Base-by-base conservation (phyloP, 805 yeast genomes). In the Nakazawaea wickerhamii region DNA sequence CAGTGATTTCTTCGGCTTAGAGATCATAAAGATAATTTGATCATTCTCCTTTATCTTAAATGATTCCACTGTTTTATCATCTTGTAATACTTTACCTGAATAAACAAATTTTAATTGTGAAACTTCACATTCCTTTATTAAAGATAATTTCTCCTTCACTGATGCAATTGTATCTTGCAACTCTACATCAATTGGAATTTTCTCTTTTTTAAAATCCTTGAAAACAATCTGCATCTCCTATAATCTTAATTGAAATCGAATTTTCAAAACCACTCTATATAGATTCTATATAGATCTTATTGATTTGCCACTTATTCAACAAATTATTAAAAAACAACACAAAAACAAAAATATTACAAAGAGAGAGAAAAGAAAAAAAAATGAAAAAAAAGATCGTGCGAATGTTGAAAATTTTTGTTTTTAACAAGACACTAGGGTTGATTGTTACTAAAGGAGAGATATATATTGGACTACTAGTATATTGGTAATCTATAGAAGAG, bases 161-260 rank as follows among this genome's bases (percentile, higher is more conserved):
- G 78, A 68, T 11, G 71, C 58, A 26, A 82, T 73, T 2, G 87
- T 73, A 39, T 80, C 87, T 11, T 73, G 48, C 7, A 73, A 70
- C 46, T 84, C 95, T 45, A 88, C 75, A 21, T 87, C 96, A 46
- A 93, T 57, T 22, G 88, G 75, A 61, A 90, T 77, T 59, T 81
- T 84, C 59, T 87, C 89, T 67, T 91, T 93, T 67, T 93, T 90
- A 67, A 93, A 85, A 65, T 93, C 96, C 61, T 90, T 89, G 61
- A 93, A 80, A 40, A 81, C 73, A 50, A 89, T 67, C 64, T 83
- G 81, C 96, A 88, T 89, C 48, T 40, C 23, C 26, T 14, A 35
- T n/a, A n/a, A n/a, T n/a, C n/a, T n/a, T n/a, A n/a, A n/a, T n/a
- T n/a, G n/a, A n/a, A n/a, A n/a, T n/a, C n/a, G n/a, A n/a, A n/a